phyloP scores from a whole-genome alignment of 2,329 filamentous ascomycete genomes.

The Arthrocladium fulminans region DNA sequence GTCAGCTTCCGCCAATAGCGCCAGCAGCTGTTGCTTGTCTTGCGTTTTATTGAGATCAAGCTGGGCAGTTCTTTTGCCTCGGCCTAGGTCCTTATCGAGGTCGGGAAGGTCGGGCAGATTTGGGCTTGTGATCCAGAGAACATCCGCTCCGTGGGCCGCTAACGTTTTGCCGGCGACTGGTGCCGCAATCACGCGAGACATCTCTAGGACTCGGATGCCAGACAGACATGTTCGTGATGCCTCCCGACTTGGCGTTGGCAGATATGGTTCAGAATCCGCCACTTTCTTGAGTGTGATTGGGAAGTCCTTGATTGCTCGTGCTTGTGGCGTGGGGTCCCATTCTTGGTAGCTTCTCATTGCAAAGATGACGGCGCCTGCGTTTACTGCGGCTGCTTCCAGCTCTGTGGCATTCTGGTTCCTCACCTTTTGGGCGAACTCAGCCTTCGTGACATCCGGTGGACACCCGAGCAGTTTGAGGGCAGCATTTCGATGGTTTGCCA shows the following conservation, averaged over 20 bases:
- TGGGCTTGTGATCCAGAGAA: conserved; percentile 33
- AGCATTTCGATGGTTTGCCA: conserved; percentile 42
- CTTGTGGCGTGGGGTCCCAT: conserved; percentile 46
- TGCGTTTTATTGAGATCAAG: conserved; percentile 27
- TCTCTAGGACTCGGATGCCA: conserved; percentile 33
- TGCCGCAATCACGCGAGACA: conserved; percentile 34
- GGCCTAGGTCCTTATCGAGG: conserved; percentile 30
- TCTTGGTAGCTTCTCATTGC: conserved; percentile 42
- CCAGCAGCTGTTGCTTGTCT: conserved; percentile 24
- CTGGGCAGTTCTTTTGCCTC: conserved; percentile 32
- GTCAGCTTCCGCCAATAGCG: conserved; percentile 30
- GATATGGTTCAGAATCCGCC: conserved; percentile 10
- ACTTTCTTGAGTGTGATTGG: conserved; percentile 40
- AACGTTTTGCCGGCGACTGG: conserved; percentile 31
- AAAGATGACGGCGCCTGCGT: conserved; percentile 38
- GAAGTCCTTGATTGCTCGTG: conserved; percentile 35
- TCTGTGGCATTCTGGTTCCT: conserved; percentile 37
- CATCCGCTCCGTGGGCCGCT: conserved; percentile 34
- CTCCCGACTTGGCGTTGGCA: not conserved
- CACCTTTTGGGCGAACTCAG: conserved; percentile 34
- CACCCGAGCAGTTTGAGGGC: conserved; percentile 39
- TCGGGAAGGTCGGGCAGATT: conserved; percentile 29
- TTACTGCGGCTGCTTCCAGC: conserved; percentile 39
- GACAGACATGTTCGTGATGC: conserved; percentile 27
- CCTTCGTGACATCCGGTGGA: conserved; percentile 25